Evolutionary conservation across 2,329 filamentous ascomycete species (phyloP), one percentile per base, ranked within the genome.

Genomic region (Cladobotryum mycophilum): DNA sequence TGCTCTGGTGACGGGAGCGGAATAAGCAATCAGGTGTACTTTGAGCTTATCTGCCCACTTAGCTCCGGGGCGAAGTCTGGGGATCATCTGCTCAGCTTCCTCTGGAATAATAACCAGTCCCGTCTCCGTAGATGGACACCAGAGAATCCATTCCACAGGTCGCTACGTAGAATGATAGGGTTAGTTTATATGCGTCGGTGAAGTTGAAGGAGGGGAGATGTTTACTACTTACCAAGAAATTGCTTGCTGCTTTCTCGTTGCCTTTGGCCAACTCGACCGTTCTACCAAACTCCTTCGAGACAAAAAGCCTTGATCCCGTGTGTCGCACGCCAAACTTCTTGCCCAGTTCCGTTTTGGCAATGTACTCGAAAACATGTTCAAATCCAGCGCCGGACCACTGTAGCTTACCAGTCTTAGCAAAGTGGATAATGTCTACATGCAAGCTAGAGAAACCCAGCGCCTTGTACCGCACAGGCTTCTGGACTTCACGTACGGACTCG

Each of bases 81-180:
- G 70, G 3, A 87, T 70, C 0, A 86, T 55, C 0, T 33, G 42
- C 49, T 87, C 80, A 0, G 76, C 81, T 60, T 88, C 84, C 55
- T 87, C 83, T 0, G 82, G 79, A 25, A 79, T 80, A 2, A 87
- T 59, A 2, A 87, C 61, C 0, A 88, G 54, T 0, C 75, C 83
- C 0, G 69, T 74, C 7, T 77, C 58, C 0, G 67, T 66, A 0
- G 56, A n/a, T 0, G 57, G 56, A 52, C 74, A 79, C 75, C 76
- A 85, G 0, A 87, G 62, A 2, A 88, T 59, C 82, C 81, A 88
- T 22, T 82, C 76, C 0, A 84, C 78, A 0, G 76, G 70, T 1
- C 73, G 68, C 55, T 75, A n/a, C n/a, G 55, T 33, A 22, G 25
- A 30, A 30, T 5, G 8, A 25, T 15, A 17, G 6, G 12, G 30